Base-by-base conservation (phyloP, 345 rosid genomes). In the Bruguiera parviflora region DNA sequence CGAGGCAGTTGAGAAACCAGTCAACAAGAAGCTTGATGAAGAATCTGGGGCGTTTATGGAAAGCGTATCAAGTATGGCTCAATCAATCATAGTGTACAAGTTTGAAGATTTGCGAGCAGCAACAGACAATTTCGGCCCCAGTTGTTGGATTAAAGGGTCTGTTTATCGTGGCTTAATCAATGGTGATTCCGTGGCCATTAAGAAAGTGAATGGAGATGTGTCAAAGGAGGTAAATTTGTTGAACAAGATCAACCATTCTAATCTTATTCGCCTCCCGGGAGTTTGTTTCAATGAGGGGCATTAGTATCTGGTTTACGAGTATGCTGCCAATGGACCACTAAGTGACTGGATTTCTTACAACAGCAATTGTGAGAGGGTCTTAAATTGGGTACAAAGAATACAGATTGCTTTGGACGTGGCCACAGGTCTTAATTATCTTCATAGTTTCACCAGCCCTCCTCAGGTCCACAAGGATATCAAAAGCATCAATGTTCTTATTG, bases 271-370 rank as follows among this genome's bases (percentile, higher is more conserved):
- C 57, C 90, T 92, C 61, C 87, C 90, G 0, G 96, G 96, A 1
- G 72, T 90, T 73, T 90, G 93, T 76, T 81, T 84, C 70, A 72
- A 80, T 31, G 86, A 80, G 2, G 92, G 96, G 21, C 69, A 77
- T 28, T 89, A 93, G 91, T 89, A 83, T 78, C 81, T 92, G 47
- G 90, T 88, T 52, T 92, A 84, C 53, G 96, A 90, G 75, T 83
- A 81, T 64, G 92, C 90, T 53, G 74, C 76, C 22, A 88, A 86
- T 53, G 96, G 98, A 73, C 65, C 86, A 32, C 72, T 90, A 76
- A 88, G 82, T 35, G 86, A 87, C 37, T 90, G 96, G 96, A 84
- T 92, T 43, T 79, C 77, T 69, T 13, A 27, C 24, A 63, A 53
- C 25, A 53, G 59, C 56, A 70, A 43, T 15, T 77, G 62, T 8